Percentiles rank a stretch among this genome's conserved stretches.
phyloP scores from a whole-genome alignment of 805 yeast species.

The Pichia insulana region DNA sequence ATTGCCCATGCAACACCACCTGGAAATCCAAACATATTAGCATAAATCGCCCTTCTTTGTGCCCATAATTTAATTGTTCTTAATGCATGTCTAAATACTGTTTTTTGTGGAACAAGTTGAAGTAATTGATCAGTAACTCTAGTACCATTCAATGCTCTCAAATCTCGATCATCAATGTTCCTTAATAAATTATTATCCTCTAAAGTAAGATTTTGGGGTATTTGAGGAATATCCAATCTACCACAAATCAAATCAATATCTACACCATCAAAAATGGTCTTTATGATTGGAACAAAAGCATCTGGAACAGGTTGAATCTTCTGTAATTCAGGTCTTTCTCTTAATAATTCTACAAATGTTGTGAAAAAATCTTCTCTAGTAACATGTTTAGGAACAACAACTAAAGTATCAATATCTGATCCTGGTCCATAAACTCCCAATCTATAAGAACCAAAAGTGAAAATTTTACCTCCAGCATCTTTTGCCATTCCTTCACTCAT shows the following conservation, averaged over 20 bases:
- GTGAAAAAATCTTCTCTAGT: slow-evolving; percentile 82
- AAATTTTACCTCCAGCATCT: slow-evolving; percentile 97
- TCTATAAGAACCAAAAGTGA: slow-evolving; percentile 90
- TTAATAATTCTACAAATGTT: slow-evolving; percentile 63
- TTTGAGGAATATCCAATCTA: slow-evolving; percentile 70
- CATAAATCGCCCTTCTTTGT: slow-evolving; percentile 86
- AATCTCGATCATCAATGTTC: slow-evolving; percentile 85
- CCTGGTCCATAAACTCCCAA: slow-evolving; percentile 98
- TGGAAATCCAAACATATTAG: slow-evolving; percentile 92
- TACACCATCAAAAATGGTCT: slow-evolving; percentile 81
- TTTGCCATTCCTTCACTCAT: slow-evolving; percentile 97
- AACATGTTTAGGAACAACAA: slow-evolving; percentile 96
- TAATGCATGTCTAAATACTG: slow-evolving; percentile 85
- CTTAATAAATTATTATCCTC: slow-evolving; percentile 78
- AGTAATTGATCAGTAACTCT: slow-evolving; percentile 94
- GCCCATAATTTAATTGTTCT: slow-evolving; percentile 97
- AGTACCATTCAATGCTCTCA: slow-evolving; percentile 89
- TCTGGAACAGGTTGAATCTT: slow-evolving; percentile 93
- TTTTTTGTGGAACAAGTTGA: slow-evolving; percentile 82
- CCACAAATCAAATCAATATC: slow-evolving; percentile 89
- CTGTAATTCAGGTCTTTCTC: slow-evolving; percentile 72
- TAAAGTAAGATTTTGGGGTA: slow-evolving; percentile 65
- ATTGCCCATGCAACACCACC: slow-evolving; percentile 99
- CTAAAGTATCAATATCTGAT: slow-evolving; percentile 90
- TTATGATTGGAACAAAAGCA: slow-evolving; percentile 96